Conservation (phyloP, 345 rosid genomes). For the Hevea brasiliensis region DNA sequence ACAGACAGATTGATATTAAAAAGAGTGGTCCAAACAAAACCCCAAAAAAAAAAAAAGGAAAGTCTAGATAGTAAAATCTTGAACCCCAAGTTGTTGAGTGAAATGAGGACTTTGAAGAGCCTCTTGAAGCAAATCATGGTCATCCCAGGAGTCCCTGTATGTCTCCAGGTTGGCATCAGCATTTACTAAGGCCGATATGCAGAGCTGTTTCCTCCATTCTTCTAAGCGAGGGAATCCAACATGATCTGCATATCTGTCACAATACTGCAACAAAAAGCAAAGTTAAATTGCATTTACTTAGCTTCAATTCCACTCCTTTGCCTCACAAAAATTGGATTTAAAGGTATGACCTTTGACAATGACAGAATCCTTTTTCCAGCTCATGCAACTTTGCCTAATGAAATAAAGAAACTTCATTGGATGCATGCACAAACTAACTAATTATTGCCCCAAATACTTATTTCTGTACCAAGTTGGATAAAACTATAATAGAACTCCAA, state of each 20-base stretch:
- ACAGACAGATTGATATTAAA: neutral
- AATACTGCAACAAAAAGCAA: constrained; percentile 45
- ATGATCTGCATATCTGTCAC: constrained; percentile 68
- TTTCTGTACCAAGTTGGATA: no score
- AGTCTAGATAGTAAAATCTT: constrained; percentile 21
- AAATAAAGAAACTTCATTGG: no score
- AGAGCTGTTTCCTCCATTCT: constrained; percentile 86
- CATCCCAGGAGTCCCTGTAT: constrained; percentile 77
- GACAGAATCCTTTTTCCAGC: no score
- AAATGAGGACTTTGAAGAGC: constrained; percentile 83
- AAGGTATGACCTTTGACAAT: neutral
- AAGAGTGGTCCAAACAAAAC: constrained; percentile 8
- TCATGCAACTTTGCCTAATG: no score
- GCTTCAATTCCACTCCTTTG: neutral
- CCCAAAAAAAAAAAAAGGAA: neutral
- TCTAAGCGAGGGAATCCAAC: constrained; percentile 73
- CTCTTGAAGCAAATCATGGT: constrained; percentile 66
- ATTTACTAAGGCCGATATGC: constrained; percentile 55
- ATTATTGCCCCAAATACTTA: no score
- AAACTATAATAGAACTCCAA: no score
- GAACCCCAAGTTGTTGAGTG: constrained; percentile 43
- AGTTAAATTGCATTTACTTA: neutral
- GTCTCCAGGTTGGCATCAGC: constrained; percentile 58
- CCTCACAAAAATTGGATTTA: neutral
- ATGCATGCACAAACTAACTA: no score